Evolutionary conservation across 1,139 yeast genomes (phyloP), one percentile per base, ranked within the genome.

Genomic region (Suhomyces taliae): DNA sequence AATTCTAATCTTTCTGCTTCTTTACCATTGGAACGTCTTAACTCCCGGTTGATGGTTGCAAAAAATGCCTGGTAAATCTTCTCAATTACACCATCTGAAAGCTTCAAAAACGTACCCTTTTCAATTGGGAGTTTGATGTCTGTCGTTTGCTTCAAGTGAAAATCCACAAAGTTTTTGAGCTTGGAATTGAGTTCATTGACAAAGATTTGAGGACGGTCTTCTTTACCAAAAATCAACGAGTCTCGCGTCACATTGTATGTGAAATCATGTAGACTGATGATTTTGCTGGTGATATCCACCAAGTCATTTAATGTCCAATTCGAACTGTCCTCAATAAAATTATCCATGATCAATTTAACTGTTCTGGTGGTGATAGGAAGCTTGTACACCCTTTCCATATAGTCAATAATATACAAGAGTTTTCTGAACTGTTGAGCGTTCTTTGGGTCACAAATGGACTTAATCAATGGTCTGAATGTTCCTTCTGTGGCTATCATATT

Each of bases 331-430:
- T 32, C 14, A 2, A 29, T 36, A 27, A 49, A 48, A 11, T 38
- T 43, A 27, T 48, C 45, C 35, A 59, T 59, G 5, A 62, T 36
- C 2, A 46, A 42, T 10, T 51, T 49, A 41, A 62, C 68, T 10
- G 60, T 53, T 37, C 64, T 54, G 4, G 72, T 66, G 6, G 71
- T 61, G n/a, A 64, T 47, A 1, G 72, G 72, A 7, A 68, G 44
- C 1, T 54, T 53, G 29, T 52, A 57, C 9, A 48, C 40, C 4
- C 47, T 42, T 27, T 57, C 61, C 62, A 65, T 58, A 9, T 57
- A 48, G 7, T 49, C 43, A 9, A 62, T 41, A 27, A 62, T 44
- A 19, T 51, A 42, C 12, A 52, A 40, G 11, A 63, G 53, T n/a
- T 54, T 52, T 2, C 45, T 31, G 56, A 45, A 14, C 49, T 41